Base-by-base conservation (phyloP, 768 basidiomycete species). In the Fibroporia radiculosa region DNA sequence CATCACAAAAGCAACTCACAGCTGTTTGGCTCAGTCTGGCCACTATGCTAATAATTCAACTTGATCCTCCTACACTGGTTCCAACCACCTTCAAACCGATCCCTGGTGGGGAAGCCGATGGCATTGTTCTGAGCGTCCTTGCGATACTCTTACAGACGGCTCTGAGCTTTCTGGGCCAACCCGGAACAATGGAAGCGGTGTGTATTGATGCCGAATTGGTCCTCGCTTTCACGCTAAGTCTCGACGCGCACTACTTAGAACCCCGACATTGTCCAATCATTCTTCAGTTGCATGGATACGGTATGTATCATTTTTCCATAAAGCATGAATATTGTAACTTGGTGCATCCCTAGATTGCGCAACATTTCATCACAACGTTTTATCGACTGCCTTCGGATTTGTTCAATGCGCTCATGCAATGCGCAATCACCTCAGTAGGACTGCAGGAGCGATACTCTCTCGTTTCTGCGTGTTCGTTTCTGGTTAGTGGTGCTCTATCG, bases 221-320 rank as follows among this genome's bases (percentile, higher is more conserved):
- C 16, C 4, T 23, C 18, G 5, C 26, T 4, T 1, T 37, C n/a
- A 16, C 7, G 27, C 16, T 13, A 10, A 4, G 31, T 3, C 18
- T 29, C 22, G 11, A 25, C 19, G 10, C 14, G 28, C 12, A 23
- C 23, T 32, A 24, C 10, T 43, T 26, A 95, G 90, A 90, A 95
- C 57, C 92, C 93, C 0, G 93, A 95, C 59, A 77, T 95, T 22
- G 88, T 91, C 13, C 90, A 92, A 58, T 81, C 80, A 20, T 93
- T 93, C 62, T 95, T 93, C 63, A 72, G 72, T 7, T 93, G 81
- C 57, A 74, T 87, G 70, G 87, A 90, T 35, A 73, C 77, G 35
- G 87, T 88, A 49, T 37, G n/a, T n/a, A 75, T 68, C 18, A 23
- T 36, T 44, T 31, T 8, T n/a, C 20, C 34, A 18, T 35, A n/a